Conservation (phyloP, 2,329 filamentous ascomycete species). For the Penicillium glabrum region DNA sequence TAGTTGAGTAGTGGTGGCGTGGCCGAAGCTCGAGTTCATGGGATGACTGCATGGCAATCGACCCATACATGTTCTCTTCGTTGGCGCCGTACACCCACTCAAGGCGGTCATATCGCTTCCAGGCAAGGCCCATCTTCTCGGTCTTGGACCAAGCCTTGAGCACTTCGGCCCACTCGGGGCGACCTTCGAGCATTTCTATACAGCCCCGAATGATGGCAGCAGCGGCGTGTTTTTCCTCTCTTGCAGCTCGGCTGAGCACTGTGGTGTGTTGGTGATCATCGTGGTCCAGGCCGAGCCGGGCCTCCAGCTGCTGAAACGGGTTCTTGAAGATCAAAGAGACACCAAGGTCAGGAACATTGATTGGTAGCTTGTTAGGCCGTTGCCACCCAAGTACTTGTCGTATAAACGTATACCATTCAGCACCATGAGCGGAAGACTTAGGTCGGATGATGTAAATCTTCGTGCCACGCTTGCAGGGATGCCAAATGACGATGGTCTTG, state of each 20-base stretch:
- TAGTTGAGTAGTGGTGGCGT: slow-evolving; percentile 64
- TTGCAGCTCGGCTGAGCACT: slow-evolving; percentile 29
- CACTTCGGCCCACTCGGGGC: slow-evolving; percentile 60
- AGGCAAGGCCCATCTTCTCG: slow-evolving; percentile 64
- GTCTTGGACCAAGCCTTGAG: slow-evolving; percentile 59
- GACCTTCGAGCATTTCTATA: slow-evolving; percentile 57
- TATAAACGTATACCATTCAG: slow-evolving; percentile 70
- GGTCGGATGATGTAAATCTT: slow-evolving; percentile 64
- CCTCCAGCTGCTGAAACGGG: slow-evolving; percentile 57
- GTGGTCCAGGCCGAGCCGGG: slow-evolving; percentile 35
- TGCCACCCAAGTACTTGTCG: slow-evolving; percentile 60
- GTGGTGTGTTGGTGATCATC: slow-evolving; percentile 50
- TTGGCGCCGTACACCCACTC: slow-evolving; percentile 68
- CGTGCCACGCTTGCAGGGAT: slow-evolving; percentile 54
- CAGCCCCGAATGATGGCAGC: slow-evolving; percentile 57
- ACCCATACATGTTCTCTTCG: slow-evolving; percentile 68
- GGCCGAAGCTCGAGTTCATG: slow-evolving; percentile 67
- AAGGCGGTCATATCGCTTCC: slow-evolving; percentile 67
- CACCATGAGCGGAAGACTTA: slow-evolving; percentile 59
- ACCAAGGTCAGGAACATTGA: slow-evolving; percentile 64
- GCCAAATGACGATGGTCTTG: slow-evolving; percentile 66
- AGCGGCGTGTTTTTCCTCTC: slow-evolving; percentile 57
- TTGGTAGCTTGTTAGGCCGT: slow-evolving; percentile 56
- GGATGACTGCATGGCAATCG: slow-evolving; percentile 65
- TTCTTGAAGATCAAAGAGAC: slow-evolving; percentile 59